Conservation (phyloP, 1,284 basidiomycete genomes). For the Volvariella volvacea region DNA sequence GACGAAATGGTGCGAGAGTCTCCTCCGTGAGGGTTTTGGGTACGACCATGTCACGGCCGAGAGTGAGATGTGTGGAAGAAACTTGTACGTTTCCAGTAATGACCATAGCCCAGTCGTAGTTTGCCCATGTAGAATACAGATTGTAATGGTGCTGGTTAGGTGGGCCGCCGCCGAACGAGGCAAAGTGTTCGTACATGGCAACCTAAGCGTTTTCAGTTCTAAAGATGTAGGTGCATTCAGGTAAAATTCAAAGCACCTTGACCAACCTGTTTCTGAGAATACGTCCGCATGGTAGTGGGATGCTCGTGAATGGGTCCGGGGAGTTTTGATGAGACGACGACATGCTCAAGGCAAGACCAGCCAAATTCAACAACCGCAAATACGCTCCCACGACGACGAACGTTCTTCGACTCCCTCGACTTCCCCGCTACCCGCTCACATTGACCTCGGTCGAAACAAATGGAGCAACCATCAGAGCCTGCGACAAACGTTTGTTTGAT, state of each 20-base stretch:
- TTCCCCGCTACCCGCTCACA: too few relatives aligned
- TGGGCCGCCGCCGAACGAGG: conserved; percentile 58
- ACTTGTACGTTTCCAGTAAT: conserved; percentile 89
- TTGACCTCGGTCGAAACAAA: too few relatives aligned
- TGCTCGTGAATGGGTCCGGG: conserved; percentile 1
- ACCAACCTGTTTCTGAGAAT: conserved; percentile 34
- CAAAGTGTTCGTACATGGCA: conserved; percentile 85
- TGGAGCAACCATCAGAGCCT: too few relatives aligned
- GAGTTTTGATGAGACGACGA: not conserved
- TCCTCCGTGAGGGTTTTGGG: conserved; percentile 39
- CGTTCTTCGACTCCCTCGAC: too few relatives aligned
- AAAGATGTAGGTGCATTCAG: not conserved
- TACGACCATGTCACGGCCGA: conserved; percentile 76
- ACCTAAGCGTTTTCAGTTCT: conserved; percentile 36
- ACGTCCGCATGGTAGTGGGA: conserved; percentile 48
- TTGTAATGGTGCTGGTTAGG: conserved; percentile 60
- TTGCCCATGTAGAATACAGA: conserved; percentile 77
- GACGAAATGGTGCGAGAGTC: conserved; percentile 43
- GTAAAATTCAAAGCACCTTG: conserved; percentile 28
- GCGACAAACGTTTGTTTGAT: too few relatives aligned
- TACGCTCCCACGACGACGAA: too few relatives aligned
- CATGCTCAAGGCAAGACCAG: too few relatives aligned
- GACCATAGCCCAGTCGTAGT: conserved; percentile 82
- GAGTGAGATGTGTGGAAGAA: conserved; percentile 60
- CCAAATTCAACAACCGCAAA: too few relatives aligned